A percentile compares a stretch with the other conserved stretches of the same genome.
phyloP scores from a whole-genome alignment of 352 stramenopile species.

The Halophytophthora batemanensis region DNA sequence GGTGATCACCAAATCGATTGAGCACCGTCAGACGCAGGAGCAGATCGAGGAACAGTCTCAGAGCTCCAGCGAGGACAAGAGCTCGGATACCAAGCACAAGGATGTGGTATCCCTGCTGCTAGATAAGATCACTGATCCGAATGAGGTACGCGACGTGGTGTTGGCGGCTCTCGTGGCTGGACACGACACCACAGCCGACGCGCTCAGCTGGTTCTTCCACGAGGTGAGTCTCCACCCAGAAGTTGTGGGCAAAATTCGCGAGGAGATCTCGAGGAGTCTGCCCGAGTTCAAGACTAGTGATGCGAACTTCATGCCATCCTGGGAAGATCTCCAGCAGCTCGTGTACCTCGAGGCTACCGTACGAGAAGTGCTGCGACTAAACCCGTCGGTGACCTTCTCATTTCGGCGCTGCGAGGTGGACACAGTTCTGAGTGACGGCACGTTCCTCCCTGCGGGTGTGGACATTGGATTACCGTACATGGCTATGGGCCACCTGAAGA shows the following conservation, averaged over 20 bases:
- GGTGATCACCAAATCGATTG: slow-evolving; percentile 7
- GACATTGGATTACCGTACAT: slow-evolving; percentile 20
- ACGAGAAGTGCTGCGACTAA: slow-evolving; percentile 7
- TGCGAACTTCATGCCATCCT: neutral
- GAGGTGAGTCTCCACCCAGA: slow-evolving; percentile 30
- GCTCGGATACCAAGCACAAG: neutral
- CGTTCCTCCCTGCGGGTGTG: slow-evolving; percentile 13
- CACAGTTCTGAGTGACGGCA: slow-evolving; percentile 33
- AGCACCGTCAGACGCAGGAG: slow-evolving; percentile 1
- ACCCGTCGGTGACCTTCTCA: slow-evolving; percentile 29
- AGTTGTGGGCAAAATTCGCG: slow-evolving; percentile 13
- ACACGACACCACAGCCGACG: slow-evolving; percentile 37
- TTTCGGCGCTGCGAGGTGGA: slow-evolving; percentile 22
- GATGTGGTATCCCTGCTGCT: slow-evolving; percentile 6
- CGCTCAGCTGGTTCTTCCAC: slow-evolving; percentile 41
- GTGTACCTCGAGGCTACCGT: slow-evolving; percentile 5
- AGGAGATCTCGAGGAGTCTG: slow-evolving; percentile 9
- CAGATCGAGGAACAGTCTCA: neutral
- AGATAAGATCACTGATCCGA: neutral
- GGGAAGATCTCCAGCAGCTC: neutral
- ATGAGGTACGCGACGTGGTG: slow-evolving; percentile 32
- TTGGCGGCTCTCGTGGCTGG: slow-evolving; percentile 43
- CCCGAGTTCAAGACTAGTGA: slow-evolving; percentile 1
- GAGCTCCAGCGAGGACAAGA: no score
- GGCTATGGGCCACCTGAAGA: slow-evolving; percentile 22